phyloP scores from a whole-genome alignment of 2,329 filamentous ascomycete species.

The Fusarium metavorans region DNA sequence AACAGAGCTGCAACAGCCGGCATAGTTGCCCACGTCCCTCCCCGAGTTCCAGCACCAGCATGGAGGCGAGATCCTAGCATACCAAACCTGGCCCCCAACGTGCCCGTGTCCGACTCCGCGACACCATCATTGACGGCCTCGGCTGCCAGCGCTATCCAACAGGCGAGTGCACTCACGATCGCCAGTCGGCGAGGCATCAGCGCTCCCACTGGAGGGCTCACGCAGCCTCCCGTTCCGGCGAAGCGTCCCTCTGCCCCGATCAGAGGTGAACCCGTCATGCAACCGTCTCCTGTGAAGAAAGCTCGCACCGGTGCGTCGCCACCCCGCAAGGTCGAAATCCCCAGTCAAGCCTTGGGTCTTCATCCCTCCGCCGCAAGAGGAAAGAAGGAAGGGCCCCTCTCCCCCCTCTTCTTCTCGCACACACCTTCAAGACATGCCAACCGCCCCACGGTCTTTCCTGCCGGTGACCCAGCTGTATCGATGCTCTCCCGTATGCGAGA shows the following conservation, averaged over 20 bases:
- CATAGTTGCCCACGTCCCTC: slow-evolving; percentile 28
- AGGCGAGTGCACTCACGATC: slow-evolving; percentile 35
- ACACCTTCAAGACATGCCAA: slow-evolving; percentile 51
- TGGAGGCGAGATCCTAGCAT: slow-evolving; percentile 40
- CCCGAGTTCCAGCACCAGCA: slow-evolving; percentile 30
- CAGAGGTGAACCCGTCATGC: slow-evolving; percentile 47
- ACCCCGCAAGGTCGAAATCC: slow-evolving; percentile 59
- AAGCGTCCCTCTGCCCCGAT: slow-evolving; percentile 44
- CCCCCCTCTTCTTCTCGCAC: slow-evolving; percentile 66
- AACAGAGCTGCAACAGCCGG: slow-evolving; percentile 22
- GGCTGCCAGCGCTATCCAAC: slow-evolving; percentile 33
- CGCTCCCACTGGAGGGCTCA: slow-evolving; percentile 26
- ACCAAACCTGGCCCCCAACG: slow-evolving; percentile 32
- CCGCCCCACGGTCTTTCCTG: slow-evolving; percentile 53
- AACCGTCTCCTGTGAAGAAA: slow-evolving; percentile 59
- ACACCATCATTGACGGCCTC: slow-evolving; percentile 18
- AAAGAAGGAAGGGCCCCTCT: slow-evolving; percentile 55
- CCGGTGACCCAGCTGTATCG: slow-evolving; percentile 57
- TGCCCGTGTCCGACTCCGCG: slow-evolving; percentile 22
- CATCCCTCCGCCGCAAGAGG: slow-evolving; percentile 41
- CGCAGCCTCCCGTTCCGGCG: slow-evolving; percentile 30
- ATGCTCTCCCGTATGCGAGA: slow-evolving; percentile 63
- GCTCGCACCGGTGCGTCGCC: slow-evolving; percentile 60
- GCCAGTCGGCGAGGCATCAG: slow-evolving; percentile 30
- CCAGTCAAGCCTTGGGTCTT: slow-evolving; percentile 40